Evolutionary conservation across 108 stramenopile species (phyloP).

Genomic region (Poteriospumella lacustris): DNA sequence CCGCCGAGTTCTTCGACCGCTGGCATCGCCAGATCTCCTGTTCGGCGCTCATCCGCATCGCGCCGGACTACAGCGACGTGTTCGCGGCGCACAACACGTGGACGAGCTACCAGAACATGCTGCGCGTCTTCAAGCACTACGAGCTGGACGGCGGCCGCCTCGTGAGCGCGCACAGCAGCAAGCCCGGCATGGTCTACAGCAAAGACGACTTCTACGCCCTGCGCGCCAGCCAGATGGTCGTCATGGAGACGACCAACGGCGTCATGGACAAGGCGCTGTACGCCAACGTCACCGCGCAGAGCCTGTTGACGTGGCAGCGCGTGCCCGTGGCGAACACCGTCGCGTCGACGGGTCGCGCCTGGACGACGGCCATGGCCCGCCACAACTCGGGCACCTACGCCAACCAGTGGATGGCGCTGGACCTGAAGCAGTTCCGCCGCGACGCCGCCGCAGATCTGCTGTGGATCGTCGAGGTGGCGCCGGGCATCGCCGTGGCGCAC

Average conservation of each 20-base stretch:
- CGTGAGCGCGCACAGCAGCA: background rate
- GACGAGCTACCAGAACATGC: constrained; percentile 34
- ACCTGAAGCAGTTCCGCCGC: constrained; percentile 16
- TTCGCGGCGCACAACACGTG: constrained; percentile 32
- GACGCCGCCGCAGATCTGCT: constrained; percentile 7
- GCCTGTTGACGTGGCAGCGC: constrained; percentile 40
- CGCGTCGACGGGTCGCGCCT: constrained; percentile 30
- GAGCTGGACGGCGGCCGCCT: background rate
- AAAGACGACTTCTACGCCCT: constrained; percentile 45
- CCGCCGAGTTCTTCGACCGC: background rate
- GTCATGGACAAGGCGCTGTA: constrained; percentile 31
- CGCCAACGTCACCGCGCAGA: constrained; percentile 3
- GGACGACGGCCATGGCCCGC: background rate
- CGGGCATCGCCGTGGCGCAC: background rate
- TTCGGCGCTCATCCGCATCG: constrained; percentile 30
- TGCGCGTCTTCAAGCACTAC: constrained; percentile 42
- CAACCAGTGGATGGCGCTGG: constrained; percentile 40
- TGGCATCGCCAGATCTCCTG: constrained; percentile 22
- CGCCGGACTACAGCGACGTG: constrained; percentile 29
- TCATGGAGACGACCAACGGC: constrained; percentile 39
- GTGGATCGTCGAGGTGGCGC: constrained; percentile 15
- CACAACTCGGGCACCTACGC: constrained; percentile 40
- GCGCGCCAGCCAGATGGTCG: background rate
- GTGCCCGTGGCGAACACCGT: constrained; percentile 32
- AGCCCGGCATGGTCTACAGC: constrained; percentile 40